These are phyloP conservation scores for Aphanomyces cochlioides DNA, from an alignment of 352 stramenopile genomes.

Conservation along the genomic window DNA sequence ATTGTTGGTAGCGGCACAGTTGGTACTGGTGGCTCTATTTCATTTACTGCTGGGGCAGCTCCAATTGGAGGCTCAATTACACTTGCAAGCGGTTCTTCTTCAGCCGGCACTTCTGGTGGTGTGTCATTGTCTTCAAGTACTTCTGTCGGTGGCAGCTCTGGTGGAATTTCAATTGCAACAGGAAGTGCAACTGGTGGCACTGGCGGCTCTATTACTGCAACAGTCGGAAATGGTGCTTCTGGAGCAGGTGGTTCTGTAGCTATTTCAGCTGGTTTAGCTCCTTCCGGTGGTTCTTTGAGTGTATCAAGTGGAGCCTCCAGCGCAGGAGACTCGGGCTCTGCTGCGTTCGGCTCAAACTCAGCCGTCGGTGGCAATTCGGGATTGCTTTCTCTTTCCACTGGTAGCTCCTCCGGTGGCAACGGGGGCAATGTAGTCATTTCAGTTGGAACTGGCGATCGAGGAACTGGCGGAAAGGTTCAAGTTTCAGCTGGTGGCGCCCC, in stretches of 20 bases:
- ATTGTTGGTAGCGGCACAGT: not conserved
- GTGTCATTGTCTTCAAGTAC: constrained; percentile 7
- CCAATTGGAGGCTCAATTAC: not conserved
- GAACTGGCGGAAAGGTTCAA: constrained; percentile 44
- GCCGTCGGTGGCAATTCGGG: not conserved
- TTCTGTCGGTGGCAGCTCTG: constrained; percentile 25
- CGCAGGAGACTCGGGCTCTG: constrained; percentile 3
- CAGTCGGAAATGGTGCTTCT: constrained; percentile 22
- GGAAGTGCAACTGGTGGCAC: constrained; percentile 22
- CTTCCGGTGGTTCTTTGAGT: not conserved
- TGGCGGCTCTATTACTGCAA: constrained; percentile 23
- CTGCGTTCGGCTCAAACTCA: not conserved
- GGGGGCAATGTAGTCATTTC: constrained; percentile 33
- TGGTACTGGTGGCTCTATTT: constrained; percentile 30
- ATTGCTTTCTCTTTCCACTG: not conserved
- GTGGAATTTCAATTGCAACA: constrained; percentile 20
- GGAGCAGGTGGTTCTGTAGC: constrained; percentile 1
- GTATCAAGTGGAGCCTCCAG: constrained; percentile 38
- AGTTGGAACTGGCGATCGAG: constrained; percentile 35
- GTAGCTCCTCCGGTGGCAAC: not conserved
- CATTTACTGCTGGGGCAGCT: constrained; percentile 12
- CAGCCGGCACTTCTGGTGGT: constrained; percentile 14
- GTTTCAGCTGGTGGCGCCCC: constrained; percentile 6
- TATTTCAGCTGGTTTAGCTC: not conserved
- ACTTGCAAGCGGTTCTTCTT: constrained; percentile 13